phyloP scores from a whole-genome alignment of 345 rosid species.

The Linum trigynum region DNA sequence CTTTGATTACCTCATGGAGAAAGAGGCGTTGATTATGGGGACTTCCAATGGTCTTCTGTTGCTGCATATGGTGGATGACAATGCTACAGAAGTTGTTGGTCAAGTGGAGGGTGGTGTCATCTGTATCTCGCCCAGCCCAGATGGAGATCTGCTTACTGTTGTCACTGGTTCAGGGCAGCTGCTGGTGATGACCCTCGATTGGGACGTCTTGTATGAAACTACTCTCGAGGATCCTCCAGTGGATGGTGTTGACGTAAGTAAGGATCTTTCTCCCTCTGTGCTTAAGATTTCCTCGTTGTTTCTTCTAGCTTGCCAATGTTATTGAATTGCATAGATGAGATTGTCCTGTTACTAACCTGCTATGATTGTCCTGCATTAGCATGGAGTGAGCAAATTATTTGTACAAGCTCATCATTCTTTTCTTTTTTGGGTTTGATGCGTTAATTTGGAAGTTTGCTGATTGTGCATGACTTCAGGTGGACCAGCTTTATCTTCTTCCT shows the following conservation, averaged over 20 bases:
- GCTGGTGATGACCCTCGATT: slow-evolving; percentile 88
- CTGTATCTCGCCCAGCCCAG: slow-evolving; percentile 80
- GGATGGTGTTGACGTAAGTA: slow-evolving; percentile 67
- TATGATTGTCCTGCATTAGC: too few species aligned
- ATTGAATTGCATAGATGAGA: background rate
- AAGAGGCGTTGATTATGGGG: slow-evolving; percentile 76
- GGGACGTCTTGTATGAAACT: slow-evolving; percentile 84
- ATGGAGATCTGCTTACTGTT: slow-evolving; percentile 69
- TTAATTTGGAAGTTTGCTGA: slow-evolving; percentile 4
- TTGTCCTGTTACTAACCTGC: too few species aligned
- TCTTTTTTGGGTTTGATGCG: slow-evolving; percentile 3
- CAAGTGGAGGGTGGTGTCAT: slow-evolving; percentile 74
- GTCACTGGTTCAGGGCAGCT: slow-evolving; percentile 68
- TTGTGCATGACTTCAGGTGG: slow-evolving; percentile 33
- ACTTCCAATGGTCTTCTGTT: slow-evolving; percentile 58
- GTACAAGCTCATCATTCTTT: background rate
- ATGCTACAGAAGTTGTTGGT: slow-evolving; percentile 66
- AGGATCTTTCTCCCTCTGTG: slow-evolving; percentile 44
- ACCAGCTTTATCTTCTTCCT: slow-evolving; percentile 21
- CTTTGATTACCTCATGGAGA: slow-evolving; percentile 83
- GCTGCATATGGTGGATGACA: slow-evolving; percentile 49
- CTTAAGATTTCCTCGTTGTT: background rate
- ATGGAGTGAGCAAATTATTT: background rate
- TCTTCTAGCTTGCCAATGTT: background rate
- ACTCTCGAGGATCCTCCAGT: slow-evolving; percentile 42